Conservation (phyloP, 176 grass and related monocot genomes). For the Oryza glaberrima region DNA sequence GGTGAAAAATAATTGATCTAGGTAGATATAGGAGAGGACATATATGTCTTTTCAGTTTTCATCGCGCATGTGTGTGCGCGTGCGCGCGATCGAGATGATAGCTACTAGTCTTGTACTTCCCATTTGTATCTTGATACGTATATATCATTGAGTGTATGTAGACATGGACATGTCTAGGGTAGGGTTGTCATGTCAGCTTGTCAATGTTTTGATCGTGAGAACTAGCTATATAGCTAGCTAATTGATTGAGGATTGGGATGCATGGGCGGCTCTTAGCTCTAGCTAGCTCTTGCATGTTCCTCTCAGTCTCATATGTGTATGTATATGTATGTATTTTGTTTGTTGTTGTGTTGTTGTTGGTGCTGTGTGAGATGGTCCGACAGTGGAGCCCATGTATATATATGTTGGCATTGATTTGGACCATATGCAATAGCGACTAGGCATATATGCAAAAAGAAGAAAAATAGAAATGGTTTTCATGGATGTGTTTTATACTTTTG, state of each 20-base stretch:
- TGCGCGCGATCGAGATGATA: slow-evolving; percentile 22
- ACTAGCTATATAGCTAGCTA: slow-evolving; percentile 24
- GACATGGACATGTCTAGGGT: slow-evolving; percentile 14
- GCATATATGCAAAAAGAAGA: neutral
- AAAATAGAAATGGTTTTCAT: neutral
- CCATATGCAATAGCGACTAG: slow-evolving; percentile 12
- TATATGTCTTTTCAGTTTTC: neutral
- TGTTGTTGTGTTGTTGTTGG: slow-evolving; percentile 28
- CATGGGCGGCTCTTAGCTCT: slow-evolving; percentile 24
- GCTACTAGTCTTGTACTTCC: slow-evolving; percentile 29
- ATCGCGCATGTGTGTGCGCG: neutral
- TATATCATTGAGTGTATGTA: slow-evolving; percentile 13
- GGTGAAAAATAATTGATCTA: neutral
- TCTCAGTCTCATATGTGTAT: slow-evolving; percentile 23
- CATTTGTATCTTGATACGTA: slow-evolving; percentile 19
- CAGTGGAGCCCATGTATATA: slow-evolving; percentile 5
- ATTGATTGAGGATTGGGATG: slow-evolving; percentile 20
- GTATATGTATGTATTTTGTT: neutral
- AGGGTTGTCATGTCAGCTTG: slow-evolving; percentile 22
- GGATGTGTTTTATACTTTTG: neutral
- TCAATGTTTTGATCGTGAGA: slow-evolving; percentile 35
- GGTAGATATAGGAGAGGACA: neutral
- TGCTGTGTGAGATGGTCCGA: slow-evolving; percentile 36
- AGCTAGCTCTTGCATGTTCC: slow-evolving; percentile 32
- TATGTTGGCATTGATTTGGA: neutral